A percentile compares a stretch with the other conserved stretches of the same genome.
phyloP scores from a whole-genome alignment of 2,329 filamentous ascomycete genomes.

The Venturiaceae sp. region DNA sequence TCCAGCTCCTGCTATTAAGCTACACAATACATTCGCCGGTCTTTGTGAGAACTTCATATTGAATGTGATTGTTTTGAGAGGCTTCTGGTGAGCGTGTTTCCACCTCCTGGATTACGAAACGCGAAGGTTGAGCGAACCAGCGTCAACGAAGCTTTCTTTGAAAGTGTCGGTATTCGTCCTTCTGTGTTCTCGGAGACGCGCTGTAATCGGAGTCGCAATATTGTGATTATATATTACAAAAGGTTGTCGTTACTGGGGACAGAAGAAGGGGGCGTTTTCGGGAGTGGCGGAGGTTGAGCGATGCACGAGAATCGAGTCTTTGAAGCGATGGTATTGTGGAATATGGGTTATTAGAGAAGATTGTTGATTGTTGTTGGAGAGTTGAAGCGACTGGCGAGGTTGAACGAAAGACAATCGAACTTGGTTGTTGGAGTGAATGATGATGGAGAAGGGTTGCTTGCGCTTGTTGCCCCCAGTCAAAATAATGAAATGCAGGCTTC shows the following conservation, averaged over 20 bases:
- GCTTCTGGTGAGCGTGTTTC: neutral
- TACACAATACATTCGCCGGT: neutral
- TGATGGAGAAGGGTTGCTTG: too few species aligned
- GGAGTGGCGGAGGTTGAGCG: neutral
- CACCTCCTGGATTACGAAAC: too few species aligned
- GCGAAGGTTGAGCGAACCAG: too few species aligned
- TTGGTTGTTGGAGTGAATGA: neutral
- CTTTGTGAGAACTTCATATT: conserved; percentile 5
- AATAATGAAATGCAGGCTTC: too few species aligned
- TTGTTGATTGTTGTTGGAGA: neutral
- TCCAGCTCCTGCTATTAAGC: conserved; percentile 1
- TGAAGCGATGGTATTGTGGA: neutral
- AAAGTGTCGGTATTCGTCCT: neutral
- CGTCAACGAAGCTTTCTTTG: neutral
- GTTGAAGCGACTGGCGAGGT: neutral
- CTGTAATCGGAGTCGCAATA: neutral
- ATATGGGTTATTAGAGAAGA: neutral
- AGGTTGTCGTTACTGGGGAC: neutral
- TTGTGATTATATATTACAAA: neutral
- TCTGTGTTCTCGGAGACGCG: neutral
- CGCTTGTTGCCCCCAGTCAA: too few species aligned
- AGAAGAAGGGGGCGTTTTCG: neutral
- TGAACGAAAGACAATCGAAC: neutral
- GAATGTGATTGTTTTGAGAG: neutral
- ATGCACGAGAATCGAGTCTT: neutral